A percentile compares a stretch with the other conserved stretches of the same genome.
Evolutionary conservation across 352 stramenopile genomes (phyloP).

Genomic region (Pythium guiyangense): DNA sequence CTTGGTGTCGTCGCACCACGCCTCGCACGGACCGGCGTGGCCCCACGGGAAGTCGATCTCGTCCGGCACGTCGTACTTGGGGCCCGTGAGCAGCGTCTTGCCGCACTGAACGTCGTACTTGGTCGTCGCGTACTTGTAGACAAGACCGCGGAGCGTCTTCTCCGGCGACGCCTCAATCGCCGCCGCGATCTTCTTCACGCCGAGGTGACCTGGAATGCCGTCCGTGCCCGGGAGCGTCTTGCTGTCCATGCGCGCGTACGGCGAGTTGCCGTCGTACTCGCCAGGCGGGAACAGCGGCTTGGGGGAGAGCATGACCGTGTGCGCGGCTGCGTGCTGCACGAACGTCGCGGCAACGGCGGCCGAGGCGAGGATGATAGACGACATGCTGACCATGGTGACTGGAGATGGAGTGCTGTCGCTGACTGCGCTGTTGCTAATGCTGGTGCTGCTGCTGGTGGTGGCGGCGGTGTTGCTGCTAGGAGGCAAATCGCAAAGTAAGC

Average conservation of each 20-base stretch:
- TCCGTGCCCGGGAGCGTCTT: conserved; percentile 7
- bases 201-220: conserved; percentile 5
- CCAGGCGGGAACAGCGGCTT: conserved; percentile 3
- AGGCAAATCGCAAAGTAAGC: too few relatives aligned
- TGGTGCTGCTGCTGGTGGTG: too few relatives aligned
- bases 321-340: conserved; percentile 13
- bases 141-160: conserved; percentile 10
- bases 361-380: conserved; percentile 11
- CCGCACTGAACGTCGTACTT: conserved; percentile 12
- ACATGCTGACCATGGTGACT: conserved; percentile 13
- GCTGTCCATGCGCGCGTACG: conserved; percentile 14
- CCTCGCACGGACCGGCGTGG: conserved; percentile 17
- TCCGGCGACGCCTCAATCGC: conserved; percentile 3
- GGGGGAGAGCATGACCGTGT: conserved; percentile 17
- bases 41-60: conserved; percentile 22
- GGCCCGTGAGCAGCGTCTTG: conserved; percentile 11
- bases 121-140: conserved; percentile 11
- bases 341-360: too few relatives aligned
- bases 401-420: neutral
- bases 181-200: conserved; percentile 8
- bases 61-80: conserved; percentile 7
- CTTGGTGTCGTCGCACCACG: conserved; percentile 17
- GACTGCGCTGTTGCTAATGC: neutral
- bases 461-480: neutral
- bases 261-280: conserved; percentile 18